A percentile compares a stretch with the other conserved stretches of the same genome.
Conservation (phyloP, 164 flowering plant genomes). For the Annona cherimola region DNA sequence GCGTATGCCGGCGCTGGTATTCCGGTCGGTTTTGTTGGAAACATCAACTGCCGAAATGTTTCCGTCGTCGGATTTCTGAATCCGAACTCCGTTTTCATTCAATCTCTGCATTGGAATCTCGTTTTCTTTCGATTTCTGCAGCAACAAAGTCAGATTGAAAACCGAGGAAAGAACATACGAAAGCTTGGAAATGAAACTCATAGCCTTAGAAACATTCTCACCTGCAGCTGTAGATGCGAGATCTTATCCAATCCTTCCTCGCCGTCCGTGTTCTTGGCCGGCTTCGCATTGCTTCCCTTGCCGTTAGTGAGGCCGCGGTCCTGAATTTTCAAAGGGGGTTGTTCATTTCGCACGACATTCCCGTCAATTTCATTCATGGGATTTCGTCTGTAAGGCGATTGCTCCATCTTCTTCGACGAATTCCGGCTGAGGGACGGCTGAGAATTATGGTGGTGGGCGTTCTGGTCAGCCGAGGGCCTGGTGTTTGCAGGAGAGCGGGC, state of each 20-base stretch:
- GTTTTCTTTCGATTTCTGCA: not conserved
- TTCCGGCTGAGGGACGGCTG: conserved; percentile 61
- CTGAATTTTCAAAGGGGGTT: not conserved
- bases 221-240: conserved; percentile 21
- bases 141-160: not conserved
- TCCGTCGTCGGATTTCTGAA: conserved; percentile 17
- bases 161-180: not conserved
- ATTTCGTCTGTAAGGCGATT: conserved; percentile 78
- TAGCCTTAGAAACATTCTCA: conserved; percentile 3
- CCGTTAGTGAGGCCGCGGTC: conserved; percentile 10
- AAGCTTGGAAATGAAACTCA: not conserved
- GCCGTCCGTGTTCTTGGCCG: conserved; percentile 6
- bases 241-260: conserved; percentile 8
- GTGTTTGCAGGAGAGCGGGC: conserved; percentile 66
- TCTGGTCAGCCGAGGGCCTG: conserved; percentile 15
- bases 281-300: conserved; percentile 14
- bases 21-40: not conserved
- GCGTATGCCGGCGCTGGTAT: not conserved
- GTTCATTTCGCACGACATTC: conserved; percentile 22
- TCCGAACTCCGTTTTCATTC: not conserved
- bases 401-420: conserved; percentile 73
- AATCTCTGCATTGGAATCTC: not conserved
- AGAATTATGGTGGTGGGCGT: conserved; percentile 29
- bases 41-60: conserved; percentile 6
- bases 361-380: conserved; percentile 69